Percentiles rank a stretch among this genome's conserved stretches.
These are phyloP conservation scores for Leptodermis oblonga DNA, from an alignment of 257 asterid species.

Conservation along the genomic window DNA sequence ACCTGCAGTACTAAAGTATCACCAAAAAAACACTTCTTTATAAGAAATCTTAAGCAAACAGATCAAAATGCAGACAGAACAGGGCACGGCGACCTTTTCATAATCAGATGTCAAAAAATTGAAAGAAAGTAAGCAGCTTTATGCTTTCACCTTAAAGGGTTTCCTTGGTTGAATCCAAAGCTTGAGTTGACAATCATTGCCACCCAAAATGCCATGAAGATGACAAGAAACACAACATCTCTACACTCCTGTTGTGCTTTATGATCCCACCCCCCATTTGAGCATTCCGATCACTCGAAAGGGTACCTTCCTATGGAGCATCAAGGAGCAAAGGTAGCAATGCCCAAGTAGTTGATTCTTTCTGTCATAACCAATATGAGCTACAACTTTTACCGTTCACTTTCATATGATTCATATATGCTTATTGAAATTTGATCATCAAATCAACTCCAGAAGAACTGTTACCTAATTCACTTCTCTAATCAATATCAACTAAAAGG, in stretches of 20 bases:
- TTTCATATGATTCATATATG: too few species aligned
- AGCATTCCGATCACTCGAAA: constrained; percentile 58
- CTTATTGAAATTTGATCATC: neutral
- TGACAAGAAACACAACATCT: constrained; percentile 72
- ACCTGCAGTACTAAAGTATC: constrained; percentile 12
- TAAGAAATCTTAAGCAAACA: constrained; percentile 19
- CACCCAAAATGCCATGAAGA: constrained; percentile 92
- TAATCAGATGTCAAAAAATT: too few species aligned
- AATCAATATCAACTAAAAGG: neutral
- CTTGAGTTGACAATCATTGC: constrained; percentile 98
- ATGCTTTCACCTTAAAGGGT: constrained; percentile 71
- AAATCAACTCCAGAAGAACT: neutral
- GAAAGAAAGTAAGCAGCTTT: constrained; percentile 25
- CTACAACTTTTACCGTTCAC: neutral
- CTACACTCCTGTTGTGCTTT: constrained; percentile 93
- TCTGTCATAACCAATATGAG: neutral
- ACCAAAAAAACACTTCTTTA: constrained; percentile 21
- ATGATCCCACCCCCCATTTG: constrained; percentile 65
- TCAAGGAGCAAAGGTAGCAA: constrained; percentile 1
- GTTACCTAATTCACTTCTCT: neutral
- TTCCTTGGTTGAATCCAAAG: constrained; percentile 95
- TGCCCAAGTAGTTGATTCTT: neutral
- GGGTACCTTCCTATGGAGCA: constrained; percentile 58
- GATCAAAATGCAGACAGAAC: constrained; percentile 36
- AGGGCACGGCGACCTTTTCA: constrained; percentile 14